Evolutionary conservation across 257 asterid species (phyloP).

Genomic region (Cynanchum wilfordii): DNA sequence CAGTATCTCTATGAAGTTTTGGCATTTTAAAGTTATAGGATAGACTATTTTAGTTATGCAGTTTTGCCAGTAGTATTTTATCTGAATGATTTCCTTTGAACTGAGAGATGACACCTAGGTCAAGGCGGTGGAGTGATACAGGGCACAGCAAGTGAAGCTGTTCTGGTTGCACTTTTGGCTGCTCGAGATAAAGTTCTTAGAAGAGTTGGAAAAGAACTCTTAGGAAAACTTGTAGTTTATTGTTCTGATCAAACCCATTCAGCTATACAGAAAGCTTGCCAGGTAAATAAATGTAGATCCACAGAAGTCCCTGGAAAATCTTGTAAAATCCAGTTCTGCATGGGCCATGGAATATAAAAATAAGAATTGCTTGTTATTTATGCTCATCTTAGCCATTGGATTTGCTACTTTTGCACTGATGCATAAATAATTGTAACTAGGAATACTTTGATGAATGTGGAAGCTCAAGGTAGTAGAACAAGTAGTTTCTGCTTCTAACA

Average conservation of each 20-base stretch:
- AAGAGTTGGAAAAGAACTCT: conserved; percentile 58
- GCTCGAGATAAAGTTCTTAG: conserved; percentile 75
- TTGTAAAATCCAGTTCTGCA: background rate
- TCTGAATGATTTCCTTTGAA: conserved; percentile 6
- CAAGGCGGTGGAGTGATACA: conserved; percentile 92
- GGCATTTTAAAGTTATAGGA: background rate
- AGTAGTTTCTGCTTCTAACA: background rate
- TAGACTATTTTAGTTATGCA: background rate
- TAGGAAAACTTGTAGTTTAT: conserved; percentile 70
- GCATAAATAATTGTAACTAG: background rate
- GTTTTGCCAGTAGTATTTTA: conserved; percentile 7
- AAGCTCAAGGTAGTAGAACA: background rate
- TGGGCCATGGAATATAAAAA: background rate
- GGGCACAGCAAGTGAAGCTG: conserved; percentile 95
- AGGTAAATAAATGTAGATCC: conserved; percentile 38
- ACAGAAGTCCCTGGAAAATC: background rate
- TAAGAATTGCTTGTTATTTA: background rate
- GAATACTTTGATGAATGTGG: background rate
- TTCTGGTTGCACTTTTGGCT: conserved; percentile 82
- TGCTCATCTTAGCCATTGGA: background rate
- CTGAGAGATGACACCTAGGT: conserved; percentile 44
- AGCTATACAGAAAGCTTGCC: conserved; percentile 76
- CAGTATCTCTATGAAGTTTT: background rate
- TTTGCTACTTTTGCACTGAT: background rate
- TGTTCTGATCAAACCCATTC: conserved; percentile 91